Evolutionary conservation across 2,329 filamentous ascomycete species (phyloP).

Genomic region (Hortaea werneckii): DNA sequence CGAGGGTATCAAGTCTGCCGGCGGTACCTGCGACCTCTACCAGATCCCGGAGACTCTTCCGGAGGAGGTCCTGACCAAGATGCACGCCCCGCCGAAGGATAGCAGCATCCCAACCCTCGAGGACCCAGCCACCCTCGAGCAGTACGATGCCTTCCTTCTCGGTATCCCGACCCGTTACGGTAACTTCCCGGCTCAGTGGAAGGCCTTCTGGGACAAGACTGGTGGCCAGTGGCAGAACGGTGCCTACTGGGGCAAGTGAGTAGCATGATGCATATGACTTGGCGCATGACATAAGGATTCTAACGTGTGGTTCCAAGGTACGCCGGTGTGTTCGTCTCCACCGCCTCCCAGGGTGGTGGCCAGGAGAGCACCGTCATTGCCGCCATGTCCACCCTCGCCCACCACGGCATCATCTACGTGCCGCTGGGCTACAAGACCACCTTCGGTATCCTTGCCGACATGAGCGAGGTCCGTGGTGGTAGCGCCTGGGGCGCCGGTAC

Average conservation of each 20-base stretch:
- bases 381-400: slow-evolving; percentile 72
- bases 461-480: slow-evolving; percentile 75
- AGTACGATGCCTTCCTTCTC: slow-evolving; percentile 79
- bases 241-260: slow-evolving; percentile 55
- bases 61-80: slow-evolving; percentile 73
- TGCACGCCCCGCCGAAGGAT: slow-evolving; percentile 76
- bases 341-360: slow-evolving; percentile 74
- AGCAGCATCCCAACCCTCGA: slow-evolving; percentile 54
- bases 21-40: slow-evolving; percentile 70
- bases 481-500: slow-evolving; percentile 90
- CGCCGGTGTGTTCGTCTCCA: slow-evolving; percentile 82
- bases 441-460: slow-evolving; percentile 59
- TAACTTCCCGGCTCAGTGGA: slow-evolving; percentile 96
- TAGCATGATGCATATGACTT: neutral
- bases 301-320: slow-evolving; percentile 30
- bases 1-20: slow-evolving; percentile 78
- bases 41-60: slow-evolving; percentile 85
- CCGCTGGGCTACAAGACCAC: slow-evolving; percentile 81
- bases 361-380: slow-evolving; percentile 82
- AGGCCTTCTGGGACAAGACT: slow-evolving; percentile 81
- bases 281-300: too few species aligned
- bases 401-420: slow-evolving; percentile 96
- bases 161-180: slow-evolving; percentile 94
- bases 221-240: slow-evolving; percentile 75
- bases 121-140: slow-evolving; percentile 50